These are phyloP conservation scores for Staphylotrichum tortipilum DNA, from an alignment of 495 filamentous ascomycete species.

Conservation along the genomic window DNA sequence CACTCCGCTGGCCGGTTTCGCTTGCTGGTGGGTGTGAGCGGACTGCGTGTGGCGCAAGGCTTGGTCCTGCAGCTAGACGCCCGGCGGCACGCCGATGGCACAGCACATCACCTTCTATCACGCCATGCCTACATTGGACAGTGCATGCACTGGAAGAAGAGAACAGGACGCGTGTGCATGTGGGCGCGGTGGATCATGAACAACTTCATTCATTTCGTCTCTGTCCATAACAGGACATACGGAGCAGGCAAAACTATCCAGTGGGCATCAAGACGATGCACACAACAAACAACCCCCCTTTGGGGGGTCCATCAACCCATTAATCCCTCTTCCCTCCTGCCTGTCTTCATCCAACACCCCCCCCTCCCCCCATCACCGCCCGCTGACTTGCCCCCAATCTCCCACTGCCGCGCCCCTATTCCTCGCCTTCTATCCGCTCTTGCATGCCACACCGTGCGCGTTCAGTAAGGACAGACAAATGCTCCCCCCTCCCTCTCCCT, in stretches of 20 bases:
- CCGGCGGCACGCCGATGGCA: neutral
- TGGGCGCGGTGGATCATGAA: too few species aligned
- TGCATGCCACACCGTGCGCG: neutral
- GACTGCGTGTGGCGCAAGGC: neutral
- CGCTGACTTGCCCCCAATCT: neutral
- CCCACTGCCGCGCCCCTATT: neutral
- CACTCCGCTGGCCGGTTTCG: too few species aligned
- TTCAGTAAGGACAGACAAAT: neutral
- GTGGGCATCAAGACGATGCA: too few species aligned
- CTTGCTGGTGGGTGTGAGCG: too few species aligned
- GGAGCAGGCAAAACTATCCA: too few species aligned
- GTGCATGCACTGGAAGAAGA: too few species aligned
- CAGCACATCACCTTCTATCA: neutral
- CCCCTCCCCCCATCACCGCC: neutral
- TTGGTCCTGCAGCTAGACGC: neutral
- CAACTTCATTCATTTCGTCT: neutral
- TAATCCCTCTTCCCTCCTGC: too few species aligned
- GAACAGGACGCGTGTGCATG: too few species aligned
- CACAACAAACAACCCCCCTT: too few species aligned
- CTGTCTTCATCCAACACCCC: neutral
- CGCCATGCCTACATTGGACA: too few species aligned
- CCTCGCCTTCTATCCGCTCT: neutral
- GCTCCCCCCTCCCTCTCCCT: neutral
- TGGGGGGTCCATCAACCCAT: too few species aligned
- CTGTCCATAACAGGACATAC: neutral